Evolutionary conservation across 139 green algal genomes (phyloP).

Genomic region (Picochlorum sp.): DNA sequence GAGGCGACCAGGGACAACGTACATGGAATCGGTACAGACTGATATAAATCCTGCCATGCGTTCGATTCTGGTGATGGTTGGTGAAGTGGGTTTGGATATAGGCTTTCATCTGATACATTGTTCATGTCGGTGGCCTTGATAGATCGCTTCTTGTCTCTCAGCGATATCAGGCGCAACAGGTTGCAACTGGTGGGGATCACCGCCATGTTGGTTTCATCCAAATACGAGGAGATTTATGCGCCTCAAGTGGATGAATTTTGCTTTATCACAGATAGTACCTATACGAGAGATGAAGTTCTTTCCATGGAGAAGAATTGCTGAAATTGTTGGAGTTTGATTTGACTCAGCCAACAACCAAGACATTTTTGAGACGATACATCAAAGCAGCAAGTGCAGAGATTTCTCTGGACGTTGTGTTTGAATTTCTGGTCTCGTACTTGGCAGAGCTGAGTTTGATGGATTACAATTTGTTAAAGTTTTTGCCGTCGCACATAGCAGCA

Average conservation of each 20-base stretch:
- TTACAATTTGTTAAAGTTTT: conserved; percentile 64
- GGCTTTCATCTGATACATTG: conserved; percentile 84
- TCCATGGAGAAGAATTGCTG: conserved; percentile 78
- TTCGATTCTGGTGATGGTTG: conserved; percentile 92
- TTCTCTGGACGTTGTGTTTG: conserved; percentile 26
- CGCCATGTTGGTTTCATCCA: conserved; percentile 88
- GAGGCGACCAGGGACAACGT: conserved; percentile 47
- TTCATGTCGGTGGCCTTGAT: conserved; percentile 82
- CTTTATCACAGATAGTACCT: conserved; percentile 98
- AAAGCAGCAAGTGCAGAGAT: conserved; percentile 39
- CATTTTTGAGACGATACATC: conserved; percentile 79
- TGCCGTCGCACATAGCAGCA: conserved; percentile 69
- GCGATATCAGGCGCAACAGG: conserved; percentile 34
- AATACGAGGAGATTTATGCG: conserved; percentile 98
- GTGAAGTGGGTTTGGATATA: conserved; percentile 88
- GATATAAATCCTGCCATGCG: conserved; percentile 91
- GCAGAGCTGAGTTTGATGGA: conserved; percentile 84
- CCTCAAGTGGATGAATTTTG: conserved; percentile 85
- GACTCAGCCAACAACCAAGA: conserved; percentile 80
- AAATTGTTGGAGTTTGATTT: conserved; percentile 81
- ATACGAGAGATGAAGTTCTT: conserved; percentile 75
- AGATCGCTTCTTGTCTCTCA: conserved; percentile 75
- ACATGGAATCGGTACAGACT: conserved; percentile 66
- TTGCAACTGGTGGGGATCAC: conserved; percentile 83
- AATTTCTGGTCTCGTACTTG: conserved; percentile 78